These are phyloP conservation scores for Cryptosporidium meleagridis DNA, from an alignment of 169 alveolate genomes.

Conservation along the genomic window DNA sequence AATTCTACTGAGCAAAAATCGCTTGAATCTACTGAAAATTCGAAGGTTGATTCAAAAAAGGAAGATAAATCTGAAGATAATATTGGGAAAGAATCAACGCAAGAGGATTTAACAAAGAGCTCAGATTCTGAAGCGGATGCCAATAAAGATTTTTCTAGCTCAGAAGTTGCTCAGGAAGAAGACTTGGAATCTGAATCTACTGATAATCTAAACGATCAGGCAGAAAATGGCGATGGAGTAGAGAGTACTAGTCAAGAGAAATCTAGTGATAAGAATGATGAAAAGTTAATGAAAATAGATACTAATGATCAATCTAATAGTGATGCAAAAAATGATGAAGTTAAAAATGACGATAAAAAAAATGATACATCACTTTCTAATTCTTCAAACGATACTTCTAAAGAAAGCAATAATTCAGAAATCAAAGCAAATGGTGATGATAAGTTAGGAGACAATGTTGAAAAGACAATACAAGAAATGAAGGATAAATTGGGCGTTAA, in stretches of 20 bases:
- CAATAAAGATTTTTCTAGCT: neutral
- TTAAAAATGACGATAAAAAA: neutral
- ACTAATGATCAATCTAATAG: neutral
- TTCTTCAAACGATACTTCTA: neutral
- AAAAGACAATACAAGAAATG: conserved; percentile 25
- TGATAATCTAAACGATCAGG: neutral
- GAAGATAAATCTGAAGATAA: neutral
- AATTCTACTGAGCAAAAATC: neutral
- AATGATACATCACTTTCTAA: neutral
- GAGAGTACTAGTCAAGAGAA: neutral
- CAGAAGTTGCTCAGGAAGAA: conserved; percentile 36
- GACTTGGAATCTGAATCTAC: conserved; percentile 11
- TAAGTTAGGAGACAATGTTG: neutral
- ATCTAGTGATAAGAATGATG: neutral
- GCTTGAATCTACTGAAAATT: neutral
- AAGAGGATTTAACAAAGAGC: neutral
- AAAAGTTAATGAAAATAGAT: neutral
- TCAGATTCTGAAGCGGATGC: conserved; percentile 4
- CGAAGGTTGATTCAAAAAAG: neutral
- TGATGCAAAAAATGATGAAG: neutral
- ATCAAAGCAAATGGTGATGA: neutral
- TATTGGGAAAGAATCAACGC: neutral
- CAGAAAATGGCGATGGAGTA: neutral
- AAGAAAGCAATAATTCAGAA: neutral
- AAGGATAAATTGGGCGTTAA: conserved; percentile 12